Conservation (phyloP, 2,329 filamentous ascomycete genomes). For the Aspergillus puulaauensis region DNA sequence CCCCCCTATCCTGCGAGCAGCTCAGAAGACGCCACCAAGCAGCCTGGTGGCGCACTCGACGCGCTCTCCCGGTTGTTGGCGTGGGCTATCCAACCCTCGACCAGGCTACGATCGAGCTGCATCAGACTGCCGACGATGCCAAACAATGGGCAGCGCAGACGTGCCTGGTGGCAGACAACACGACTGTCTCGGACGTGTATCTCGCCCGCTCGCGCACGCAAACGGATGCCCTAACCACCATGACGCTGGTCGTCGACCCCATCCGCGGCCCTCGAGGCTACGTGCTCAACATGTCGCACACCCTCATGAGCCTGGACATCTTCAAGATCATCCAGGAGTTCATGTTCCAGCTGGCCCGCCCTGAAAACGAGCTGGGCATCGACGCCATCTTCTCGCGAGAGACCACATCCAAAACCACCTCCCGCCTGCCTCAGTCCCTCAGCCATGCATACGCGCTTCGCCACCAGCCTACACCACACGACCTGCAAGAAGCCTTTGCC, state of each 20-base stretch:
- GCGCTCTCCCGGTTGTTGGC: background rate
- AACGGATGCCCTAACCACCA: background rate
- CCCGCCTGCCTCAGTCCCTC: background rate
- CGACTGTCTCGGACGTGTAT: background rate
- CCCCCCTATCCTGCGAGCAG: background rate
- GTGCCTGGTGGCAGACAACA: background rate
- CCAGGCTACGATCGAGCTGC: background rate
- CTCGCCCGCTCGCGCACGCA: background rate
- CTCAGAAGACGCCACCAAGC: background rate
- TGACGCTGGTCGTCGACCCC: background rate
- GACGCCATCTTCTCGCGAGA: background rate
- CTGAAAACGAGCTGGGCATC: background rate
- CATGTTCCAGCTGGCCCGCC: background rate
- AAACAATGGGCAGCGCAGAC: background rate
- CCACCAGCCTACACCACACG: background rate
- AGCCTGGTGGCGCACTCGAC: background rate
- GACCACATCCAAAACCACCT: background rate
- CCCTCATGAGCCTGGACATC: background rate
- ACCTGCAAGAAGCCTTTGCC: background rate
- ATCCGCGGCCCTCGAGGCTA: background rate
- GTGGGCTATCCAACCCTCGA: background rate
- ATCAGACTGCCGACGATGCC: background rate
- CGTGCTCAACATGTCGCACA: background rate
- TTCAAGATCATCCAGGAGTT: background rate
- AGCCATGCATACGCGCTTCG: background rate